These are phyloP conservation scores for Rhododendron ferrugineum DNA, from an alignment of 148 eudicot species.

Conservation along the genomic window DNA sequence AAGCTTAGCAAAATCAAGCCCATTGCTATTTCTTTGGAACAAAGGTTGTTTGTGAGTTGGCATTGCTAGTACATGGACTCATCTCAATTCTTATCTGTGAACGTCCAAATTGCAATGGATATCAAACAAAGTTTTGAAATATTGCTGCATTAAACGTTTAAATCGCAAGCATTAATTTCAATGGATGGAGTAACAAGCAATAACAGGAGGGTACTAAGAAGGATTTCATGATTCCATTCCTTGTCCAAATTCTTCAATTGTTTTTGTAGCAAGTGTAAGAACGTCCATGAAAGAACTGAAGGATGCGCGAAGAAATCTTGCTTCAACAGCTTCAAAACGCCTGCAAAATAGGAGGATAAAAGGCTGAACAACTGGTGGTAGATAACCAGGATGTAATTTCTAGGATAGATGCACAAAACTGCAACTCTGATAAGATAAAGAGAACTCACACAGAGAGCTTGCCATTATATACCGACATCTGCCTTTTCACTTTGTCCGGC, in stretches of 20 bases:
- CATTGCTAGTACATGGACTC: not conserved
- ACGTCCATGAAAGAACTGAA: conserved; percentile 73
- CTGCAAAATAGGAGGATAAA: conserved; percentile 26
- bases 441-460: conserved; percentile 74
- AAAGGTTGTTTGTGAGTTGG: not conserved
- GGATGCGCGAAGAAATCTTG: conserved; percentile 94
- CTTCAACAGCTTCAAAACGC: conserved; percentile 90
- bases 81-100: not conserved
- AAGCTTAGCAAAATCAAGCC: not conserved
- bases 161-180: not conserved
- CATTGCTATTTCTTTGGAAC: not conserved
- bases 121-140: not conserved
- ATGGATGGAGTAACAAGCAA: not conserved
- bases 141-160: not conserved
- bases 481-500: conserved; percentile 88
- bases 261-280: conserved; percentile 72
- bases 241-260: conserved; percentile 73
- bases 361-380: not conserved
- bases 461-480: conserved; percentile 59
- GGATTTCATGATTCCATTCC: conserved; percentile 23
- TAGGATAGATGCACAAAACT: not conserved
- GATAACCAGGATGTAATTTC: not conserved
- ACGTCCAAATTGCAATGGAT: not conserved
- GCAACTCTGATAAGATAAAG: not conserved
- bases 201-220: not conserved